Evolutionary conservation across 2,329 filamentous ascomycete species (phyloP).

Genomic region (Aspergillus sp.): DNA sequence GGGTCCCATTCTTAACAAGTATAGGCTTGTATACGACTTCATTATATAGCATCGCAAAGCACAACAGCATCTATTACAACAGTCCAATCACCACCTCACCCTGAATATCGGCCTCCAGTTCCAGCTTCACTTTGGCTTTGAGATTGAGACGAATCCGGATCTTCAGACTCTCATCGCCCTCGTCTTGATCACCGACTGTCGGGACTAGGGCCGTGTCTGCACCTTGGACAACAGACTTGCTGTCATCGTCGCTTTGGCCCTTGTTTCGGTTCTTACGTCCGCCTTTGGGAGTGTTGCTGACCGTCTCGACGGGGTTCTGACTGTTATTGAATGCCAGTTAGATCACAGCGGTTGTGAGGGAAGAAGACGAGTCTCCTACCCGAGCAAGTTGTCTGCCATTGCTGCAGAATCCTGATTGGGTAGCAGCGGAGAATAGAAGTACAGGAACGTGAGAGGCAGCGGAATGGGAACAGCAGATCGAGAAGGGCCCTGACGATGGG

Average conservation of each 20-base stretch:
- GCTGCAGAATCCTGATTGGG: not conserved
- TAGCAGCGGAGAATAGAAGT: not conserved
- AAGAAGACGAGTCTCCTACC: not conserved
- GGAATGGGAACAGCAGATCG: not conserved
- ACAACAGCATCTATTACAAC: conserved; percentile 10
- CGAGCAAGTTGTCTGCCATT: not conserved
- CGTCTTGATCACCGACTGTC: conserved; percentile 2
- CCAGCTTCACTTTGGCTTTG: conserved; percentile 23
- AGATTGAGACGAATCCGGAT: conserved; percentile 25
- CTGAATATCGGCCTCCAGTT: conserved; percentile 24
- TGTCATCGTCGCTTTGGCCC: not conserved
- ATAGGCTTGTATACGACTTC: no score
- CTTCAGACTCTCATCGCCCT: conserved; percentile 16
- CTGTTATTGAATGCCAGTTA: not conserved
- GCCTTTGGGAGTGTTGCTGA: not conserved
- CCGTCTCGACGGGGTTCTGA: not conserved
- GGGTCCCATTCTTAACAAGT: no score
- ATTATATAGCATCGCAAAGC: no score
- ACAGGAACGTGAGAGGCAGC: not conserved
- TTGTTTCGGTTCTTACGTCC: not conserved
- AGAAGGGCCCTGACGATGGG: not conserved
- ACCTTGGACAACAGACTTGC: not conserved
- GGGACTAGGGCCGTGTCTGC: not conserved
- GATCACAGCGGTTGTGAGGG: not conserved
- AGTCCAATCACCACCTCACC: conserved; percentile 26